Evolutionary conservation across 208 protist species (phyloP), one percentile per base, ranked within the genome.

Genomic region (Tetramitus jugosus): DNA sequence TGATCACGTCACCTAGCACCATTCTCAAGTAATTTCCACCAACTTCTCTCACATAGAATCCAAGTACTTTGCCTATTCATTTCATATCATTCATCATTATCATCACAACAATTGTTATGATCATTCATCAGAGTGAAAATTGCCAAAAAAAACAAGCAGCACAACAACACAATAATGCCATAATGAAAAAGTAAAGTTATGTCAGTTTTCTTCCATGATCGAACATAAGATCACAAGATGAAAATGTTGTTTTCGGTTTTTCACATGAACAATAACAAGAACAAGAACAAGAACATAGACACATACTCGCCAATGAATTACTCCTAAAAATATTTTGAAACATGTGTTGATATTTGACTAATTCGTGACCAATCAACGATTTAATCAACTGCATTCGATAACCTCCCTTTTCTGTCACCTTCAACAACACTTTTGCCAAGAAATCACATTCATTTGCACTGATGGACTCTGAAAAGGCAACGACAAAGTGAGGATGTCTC

Each of bases 311-410:
- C 3, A 71, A 31, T 49, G 65, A 71, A 49, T 71, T 71, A 71
- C 65, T 71, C 49, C 65, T 71, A n/a, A 71, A 71, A 33, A 71
- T 71, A 29, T 17, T 71, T 42, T 20, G 43, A 14, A 40, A 40
- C 65, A 71, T 71, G 20, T 71, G 65, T 49, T 71, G 40, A 42
- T 71, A 71, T 49, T 49, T 71, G 26, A 26, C 49, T 26, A 26
- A 26, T 26, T 26, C 10, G 10, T 56, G 10, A 10, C 20, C 10
- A 26, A 10, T 56, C 20, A 26, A 26, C 49, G 49, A 26, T 56
- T 56, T 56, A 56, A 26, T 56, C 10, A 10, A 26, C 49, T 56
- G 49, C 20, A 56, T 56, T 56, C 20, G 20, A 26, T 10, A 56
- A 56, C 49, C 49, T 56, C 49, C 49, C 49, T 26, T 56, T 56